phyloP scores from a whole-genome alignment of 345 rosid genomes.

The Bruguiera gymnorhiza region DNA sequence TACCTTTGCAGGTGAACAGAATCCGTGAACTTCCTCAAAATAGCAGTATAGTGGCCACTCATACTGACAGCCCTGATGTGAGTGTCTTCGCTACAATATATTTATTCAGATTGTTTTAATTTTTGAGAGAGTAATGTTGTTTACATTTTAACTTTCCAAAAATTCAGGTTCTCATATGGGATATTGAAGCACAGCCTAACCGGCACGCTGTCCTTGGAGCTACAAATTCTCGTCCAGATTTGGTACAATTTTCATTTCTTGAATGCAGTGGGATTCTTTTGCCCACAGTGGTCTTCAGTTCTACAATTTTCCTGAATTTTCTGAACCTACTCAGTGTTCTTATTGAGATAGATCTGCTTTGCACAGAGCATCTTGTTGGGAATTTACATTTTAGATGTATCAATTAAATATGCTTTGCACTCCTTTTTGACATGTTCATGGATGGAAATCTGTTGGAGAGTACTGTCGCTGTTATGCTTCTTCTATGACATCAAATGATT shows the following conservation, averaged over 20 bases:
- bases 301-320: too few relatives aligned
- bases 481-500: background rate
- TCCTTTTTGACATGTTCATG: too few relatives aligned
- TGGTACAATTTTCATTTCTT: slow-evolving; percentile 43
- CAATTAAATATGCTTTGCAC: too few relatives aligned
- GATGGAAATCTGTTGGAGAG: too few relatives aligned
- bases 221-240: slow-evolving; percentile 85
- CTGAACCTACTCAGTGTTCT: too few relatives aligned
- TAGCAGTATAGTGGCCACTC: slow-evolving; percentile 92
- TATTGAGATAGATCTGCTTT: too few relatives aligned
- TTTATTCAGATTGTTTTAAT: slow-evolving; percentile 5
- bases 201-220: slow-evolving; percentile 99
- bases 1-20: slow-evolving; percentile 77
- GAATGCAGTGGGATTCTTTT: background rate
- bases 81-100: slow-evolving; percentile 13
- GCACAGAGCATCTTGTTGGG: too few relatives aligned
- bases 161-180: slow-evolving; percentile 95
- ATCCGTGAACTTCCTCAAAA: slow-evolving; percentile 96
- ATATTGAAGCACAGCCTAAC: slow-evolving; percentile 96
- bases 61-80: slow-evolving; percentile 98
- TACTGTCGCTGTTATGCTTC: too few relatives aligned
- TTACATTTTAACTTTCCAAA: slow-evolving; percentile 11
- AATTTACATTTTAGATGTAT: too few relatives aligned
- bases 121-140: slow-evolving; percentile 9
- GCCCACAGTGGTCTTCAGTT: too few relatives aligned